These are phyloP conservation scores for Lachancea quebecensis DNA, from an alignment of 805 yeast species.

Conservation along the genomic window DNA sequence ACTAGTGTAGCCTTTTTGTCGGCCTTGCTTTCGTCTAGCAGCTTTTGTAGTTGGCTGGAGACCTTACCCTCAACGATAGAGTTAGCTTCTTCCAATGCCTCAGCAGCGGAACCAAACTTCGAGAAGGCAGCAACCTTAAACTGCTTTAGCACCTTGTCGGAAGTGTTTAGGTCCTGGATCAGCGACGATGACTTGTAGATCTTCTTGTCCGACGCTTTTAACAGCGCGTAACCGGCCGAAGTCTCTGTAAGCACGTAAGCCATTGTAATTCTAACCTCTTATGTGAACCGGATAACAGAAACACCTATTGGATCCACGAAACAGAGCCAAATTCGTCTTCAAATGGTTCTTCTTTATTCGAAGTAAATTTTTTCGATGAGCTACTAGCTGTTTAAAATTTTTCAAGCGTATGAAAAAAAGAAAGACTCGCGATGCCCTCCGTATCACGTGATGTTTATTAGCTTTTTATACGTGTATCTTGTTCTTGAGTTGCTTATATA, in stretches of 20 bases:
- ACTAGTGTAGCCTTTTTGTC: conserved; percentile 82
- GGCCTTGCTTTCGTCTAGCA: conserved; percentile 68
- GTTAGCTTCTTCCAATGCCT: conserved; percentile 92
- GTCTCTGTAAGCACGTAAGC: conserved; percentile 93
- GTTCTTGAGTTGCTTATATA: neutral
- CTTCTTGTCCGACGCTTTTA: conserved; percentile 96
- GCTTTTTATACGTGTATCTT: neutral
- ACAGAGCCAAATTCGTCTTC: conserved; percentile 2
- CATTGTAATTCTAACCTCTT: conserved; percentile 36
- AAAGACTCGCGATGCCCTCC: neutral
- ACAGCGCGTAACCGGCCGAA: conserved; percentile 96
- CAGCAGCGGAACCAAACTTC: conserved; percentile 89
- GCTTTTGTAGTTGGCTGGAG: conserved; percentile 68
- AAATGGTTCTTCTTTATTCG: neutral
- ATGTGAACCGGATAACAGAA: conserved; percentile 1
- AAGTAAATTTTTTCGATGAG: conserved; percentile 6
- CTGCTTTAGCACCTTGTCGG: conserved; percentile 81
- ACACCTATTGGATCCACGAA: neutral
- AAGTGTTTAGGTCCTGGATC: conserved; percentile 67
- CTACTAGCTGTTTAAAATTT: conserved; percentile 4
- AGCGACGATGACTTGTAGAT: conserved; percentile 77
- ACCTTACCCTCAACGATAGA: conserved; percentile 92
- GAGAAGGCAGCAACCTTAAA: conserved; percentile 94
- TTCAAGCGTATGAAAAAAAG: conserved; percentile 1
- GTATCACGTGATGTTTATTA: neutral